Conservation (phyloP, 2,329 filamentous ascomycete species). For the Colletotrichum spinosum region DNA sequence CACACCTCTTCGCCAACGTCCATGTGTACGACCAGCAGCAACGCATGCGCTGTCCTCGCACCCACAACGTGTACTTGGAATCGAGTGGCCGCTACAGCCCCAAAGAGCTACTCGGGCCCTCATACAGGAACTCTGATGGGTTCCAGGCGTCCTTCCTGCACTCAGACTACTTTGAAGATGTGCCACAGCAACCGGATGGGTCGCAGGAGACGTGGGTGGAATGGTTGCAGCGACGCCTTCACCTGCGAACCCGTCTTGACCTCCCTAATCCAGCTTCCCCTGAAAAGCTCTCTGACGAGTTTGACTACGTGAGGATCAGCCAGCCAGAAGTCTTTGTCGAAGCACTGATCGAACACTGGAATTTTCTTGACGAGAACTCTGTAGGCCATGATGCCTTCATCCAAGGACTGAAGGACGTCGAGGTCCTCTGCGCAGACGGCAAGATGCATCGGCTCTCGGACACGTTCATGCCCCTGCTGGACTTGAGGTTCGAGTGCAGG, state of each 20-base stretch:
- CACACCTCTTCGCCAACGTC: too few species aligned
- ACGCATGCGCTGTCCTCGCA: not conserved
- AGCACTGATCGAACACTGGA: not conserved
- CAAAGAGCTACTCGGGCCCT: not conserved
- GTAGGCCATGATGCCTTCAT: not conserved
- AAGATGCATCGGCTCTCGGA: not conserved
- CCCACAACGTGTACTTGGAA: not conserved
- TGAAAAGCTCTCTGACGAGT: not conserved
- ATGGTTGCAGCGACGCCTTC: not conserved
- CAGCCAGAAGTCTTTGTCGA: not conserved
- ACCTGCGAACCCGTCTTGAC: not conserved
- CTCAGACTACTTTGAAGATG: not conserved
- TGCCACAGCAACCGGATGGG: too few species aligned
- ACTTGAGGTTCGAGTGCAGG: not conserved
- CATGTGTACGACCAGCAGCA: too few species aligned
- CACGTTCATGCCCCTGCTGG: not conserved
- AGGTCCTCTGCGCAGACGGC: not conserved
- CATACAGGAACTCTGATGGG: fast-evolving
- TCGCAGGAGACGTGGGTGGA: not conserved
- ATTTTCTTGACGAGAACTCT: not conserved
- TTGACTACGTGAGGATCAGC: not conserved
- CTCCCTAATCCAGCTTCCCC: not conserved
- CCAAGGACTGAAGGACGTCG: not conserved
- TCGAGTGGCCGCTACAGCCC: not conserved
- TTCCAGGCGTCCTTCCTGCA: not conserved